Conservation (phyloP, 176 grass and related monocot species). For the Avena eriantha region DNA sequence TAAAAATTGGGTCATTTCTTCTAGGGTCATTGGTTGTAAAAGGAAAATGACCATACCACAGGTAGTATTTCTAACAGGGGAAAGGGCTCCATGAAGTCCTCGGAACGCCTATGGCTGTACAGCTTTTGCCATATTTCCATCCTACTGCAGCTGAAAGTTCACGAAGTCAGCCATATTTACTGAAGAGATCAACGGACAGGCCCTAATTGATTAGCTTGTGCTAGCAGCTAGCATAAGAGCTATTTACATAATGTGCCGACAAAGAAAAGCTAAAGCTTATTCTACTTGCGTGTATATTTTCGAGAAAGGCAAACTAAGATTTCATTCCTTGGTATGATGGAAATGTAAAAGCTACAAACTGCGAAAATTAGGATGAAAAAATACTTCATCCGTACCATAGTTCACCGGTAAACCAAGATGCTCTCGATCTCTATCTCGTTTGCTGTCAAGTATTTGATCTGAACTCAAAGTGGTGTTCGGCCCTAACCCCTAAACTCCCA, state of each 20-base stretch:
- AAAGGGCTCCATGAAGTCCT: constrained; percentile 86
- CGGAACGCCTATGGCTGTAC: constrained; percentile 87
- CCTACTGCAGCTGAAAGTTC: not conserved
- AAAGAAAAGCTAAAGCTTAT: not conserved
- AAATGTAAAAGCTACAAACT: constrained; percentile 15
- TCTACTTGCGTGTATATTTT: constrained; percentile 35
- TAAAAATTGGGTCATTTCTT: not conserved
- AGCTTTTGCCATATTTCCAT: constrained; percentile 99
- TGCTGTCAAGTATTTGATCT: too few species aligned
- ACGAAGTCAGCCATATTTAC: not conserved
- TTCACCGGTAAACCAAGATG: too few species aligned
- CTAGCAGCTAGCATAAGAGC: not conserved
- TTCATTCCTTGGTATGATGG: not conserved
- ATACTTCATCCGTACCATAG: not conserved
- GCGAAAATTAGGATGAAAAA: constrained; percentile 3
- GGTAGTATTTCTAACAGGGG: not conserved
- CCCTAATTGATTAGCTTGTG: not conserved
- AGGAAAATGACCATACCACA: too few species aligned
- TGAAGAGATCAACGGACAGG: not conserved
- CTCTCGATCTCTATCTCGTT: too few species aligned
- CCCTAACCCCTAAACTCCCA: too few species aligned
- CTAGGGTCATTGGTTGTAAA: too few species aligned
- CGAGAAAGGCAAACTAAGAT: not conserved
- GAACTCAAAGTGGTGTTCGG: too few species aligned
- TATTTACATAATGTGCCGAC: not conserved